These are phyloP conservation scores for Hypoxylon rubiginosum DNA, from an alignment of 2,329 filamentous ascomycete genomes.

Conservation along the genomic window DNA sequence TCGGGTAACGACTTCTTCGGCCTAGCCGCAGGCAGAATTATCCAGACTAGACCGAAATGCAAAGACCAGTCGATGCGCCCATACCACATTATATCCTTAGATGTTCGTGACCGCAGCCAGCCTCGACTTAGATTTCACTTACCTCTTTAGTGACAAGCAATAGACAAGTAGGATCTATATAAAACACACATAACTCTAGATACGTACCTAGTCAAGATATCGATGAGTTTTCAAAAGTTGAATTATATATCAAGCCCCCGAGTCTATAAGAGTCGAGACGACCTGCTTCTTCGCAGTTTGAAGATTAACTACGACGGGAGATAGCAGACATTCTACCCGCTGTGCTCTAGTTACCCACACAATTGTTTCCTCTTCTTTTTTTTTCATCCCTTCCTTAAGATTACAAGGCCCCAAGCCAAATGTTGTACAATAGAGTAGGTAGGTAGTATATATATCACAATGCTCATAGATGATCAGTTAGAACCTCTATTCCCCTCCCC, in stretches of 20 bases:
- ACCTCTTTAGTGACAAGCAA: background rate
- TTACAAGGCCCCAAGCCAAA: conserved; percentile 18
- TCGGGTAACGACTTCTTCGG: no score
- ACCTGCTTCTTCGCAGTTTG: conserved; percentile 9
- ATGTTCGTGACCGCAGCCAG: no score
- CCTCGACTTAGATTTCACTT: no score
- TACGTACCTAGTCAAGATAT: background rate
- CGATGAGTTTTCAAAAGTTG: background rate
- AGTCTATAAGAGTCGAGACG: conserved; percentile 27
- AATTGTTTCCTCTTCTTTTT: background rate
- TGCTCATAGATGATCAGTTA: background rate
- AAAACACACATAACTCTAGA: background rate
- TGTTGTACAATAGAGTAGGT: conserved; percentile 25
- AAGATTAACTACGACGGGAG: background rate
- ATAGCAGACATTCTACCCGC: no score
- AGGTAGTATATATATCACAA: background rate
- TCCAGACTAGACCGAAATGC: no score
- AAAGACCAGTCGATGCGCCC: no score
- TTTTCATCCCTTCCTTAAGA: background rate
- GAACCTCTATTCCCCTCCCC: background rate
- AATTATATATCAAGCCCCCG: conserved; percentile 11
- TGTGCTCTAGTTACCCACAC: no score
- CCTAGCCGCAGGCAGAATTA: no score
- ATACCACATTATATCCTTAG: no score
- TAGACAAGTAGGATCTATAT: background rate